Base-by-base conservation (phyloP, 768 basidiomycete genomes). In the Tulasnella sp. region DNA sequence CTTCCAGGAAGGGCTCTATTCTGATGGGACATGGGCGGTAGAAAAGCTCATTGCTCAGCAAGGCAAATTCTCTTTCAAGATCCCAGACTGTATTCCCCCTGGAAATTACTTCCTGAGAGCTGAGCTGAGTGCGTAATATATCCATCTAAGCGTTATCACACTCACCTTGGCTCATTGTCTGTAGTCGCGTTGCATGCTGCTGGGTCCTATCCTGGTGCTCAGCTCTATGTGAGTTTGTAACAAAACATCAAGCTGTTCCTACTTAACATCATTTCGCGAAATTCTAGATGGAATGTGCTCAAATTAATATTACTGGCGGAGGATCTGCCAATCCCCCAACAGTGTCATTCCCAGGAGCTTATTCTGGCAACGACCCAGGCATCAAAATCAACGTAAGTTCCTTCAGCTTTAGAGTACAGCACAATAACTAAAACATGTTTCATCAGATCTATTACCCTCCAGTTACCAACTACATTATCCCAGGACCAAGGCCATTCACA, bases 51-150 rank as follows among this genome's bases (percentile, higher is more conserved):
- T 74, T 37, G 60, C 64, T 10, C 72, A 72, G 60, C 69, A 73
- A 59, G 75, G 75, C 29, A 71, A 73, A 56, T 70, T 72, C 9
- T 67, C 67, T 15, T 73, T 74, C 65, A 66, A 56, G 3, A 66
- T 75, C 50, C 74, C 74, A 0, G 57, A 56, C 12, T 75, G 74
- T 56, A 72, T 75, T 41, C 56, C 65, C 0, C 56, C 68, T 19
- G 74, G 74, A 8, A 44, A 74, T 29, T 75, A 76, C 55, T 63
- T 76, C 19, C 63, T 76, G 6, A 66, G 73, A 9, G 67, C 67
- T 35, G 76, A 76, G 57, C 60, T 76, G 49, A 51, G 45, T 47
- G 20, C 32, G 45, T 47, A 10, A 41, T 40, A 15, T 50, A 12
- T 13, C 8, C 29, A 15, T 12, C 15, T 35, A 50, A n/a, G n/a